These are phyloP conservation scores for Suhomyces canberraensis DNA, from an alignment of 805 yeast species.

Conservation along the genomic window DNA sequence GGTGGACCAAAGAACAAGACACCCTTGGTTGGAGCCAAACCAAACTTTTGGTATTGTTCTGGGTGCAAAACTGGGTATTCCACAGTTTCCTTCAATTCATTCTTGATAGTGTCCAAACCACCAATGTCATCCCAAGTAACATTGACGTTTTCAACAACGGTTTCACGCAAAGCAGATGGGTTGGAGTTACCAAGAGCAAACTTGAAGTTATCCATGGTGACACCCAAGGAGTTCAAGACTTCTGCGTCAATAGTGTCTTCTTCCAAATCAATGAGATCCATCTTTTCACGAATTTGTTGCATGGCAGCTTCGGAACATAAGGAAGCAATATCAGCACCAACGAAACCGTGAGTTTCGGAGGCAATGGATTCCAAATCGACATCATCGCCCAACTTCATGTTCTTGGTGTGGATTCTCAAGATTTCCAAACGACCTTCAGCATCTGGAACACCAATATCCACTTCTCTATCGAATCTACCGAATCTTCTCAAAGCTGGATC, in stretches of 20 bases:
- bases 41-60: slow-evolving; percentile 97
- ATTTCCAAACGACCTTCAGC: slow-evolving; percentile 98
- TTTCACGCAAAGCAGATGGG: slow-evolving; percentile 98
- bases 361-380: slow-evolving; percentile 96
- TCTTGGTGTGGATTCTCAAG: slow-evolving; percentile 94
- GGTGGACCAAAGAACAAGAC: slow-evolving; percentile 99
- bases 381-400: slow-evolving; percentile 93
- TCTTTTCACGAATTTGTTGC: slow-evolving; percentile 99
- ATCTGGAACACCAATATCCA: slow-evolving; percentile 91
- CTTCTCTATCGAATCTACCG: slow-evolving; percentile 84
- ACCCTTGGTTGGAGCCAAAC: slow-evolving; percentile 97
- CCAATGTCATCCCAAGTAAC: slow-evolving; percentile 99
- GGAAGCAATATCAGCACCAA: slow-evolving; percentile 98
- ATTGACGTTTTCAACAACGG: slow-evolving; percentile 97
- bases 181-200: slow-evolving; percentile 97
- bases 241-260: slow-evolving; percentile 98
- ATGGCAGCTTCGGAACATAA: slow-evolving; percentile 99
- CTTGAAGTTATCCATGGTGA: slow-evolving; percentile 97
- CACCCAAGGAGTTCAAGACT: slow-evolving; percentile 92
- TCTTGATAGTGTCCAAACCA: slow-evolving; percentile 94
- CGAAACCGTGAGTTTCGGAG: slow-evolving; percentile 97
- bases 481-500: slow-evolving; percentile 85
- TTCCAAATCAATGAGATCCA: slow-evolving; percentile 94
- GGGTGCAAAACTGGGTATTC: slow-evolving; percentile 99
- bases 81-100: slow-evolving; percentile 96